Evolutionary conservation across 2,329 filamentous ascomycete genomes (phyloP).

Genomic region (Didymella arachidicola): DNA sequence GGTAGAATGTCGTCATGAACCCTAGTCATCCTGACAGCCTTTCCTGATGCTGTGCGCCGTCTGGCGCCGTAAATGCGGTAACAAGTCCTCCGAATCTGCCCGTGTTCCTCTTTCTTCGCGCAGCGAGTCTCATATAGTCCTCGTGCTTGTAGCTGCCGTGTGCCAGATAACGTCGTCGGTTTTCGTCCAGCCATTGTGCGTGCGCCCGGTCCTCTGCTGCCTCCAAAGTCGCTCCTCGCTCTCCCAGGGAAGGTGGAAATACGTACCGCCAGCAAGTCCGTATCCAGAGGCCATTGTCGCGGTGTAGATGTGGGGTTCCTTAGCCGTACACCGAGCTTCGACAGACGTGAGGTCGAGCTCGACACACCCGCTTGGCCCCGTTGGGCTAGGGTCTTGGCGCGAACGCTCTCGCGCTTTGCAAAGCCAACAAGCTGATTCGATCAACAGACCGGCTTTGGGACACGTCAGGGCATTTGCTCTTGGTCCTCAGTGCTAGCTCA

Average conservation of each 20-base stretch:
- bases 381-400: conserved; percentile 12
- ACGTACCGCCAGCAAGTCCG: conserved; percentile 79
- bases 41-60: not conserved
- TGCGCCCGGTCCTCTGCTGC: conserved; percentile 16
- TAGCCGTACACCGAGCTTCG: conserved; percentile 22
- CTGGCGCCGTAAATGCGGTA: not conserved
- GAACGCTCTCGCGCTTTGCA: not conserved
- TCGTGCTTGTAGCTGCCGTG: conserved; percentile 5
- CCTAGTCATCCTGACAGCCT: not conserved
- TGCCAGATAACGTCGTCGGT: conserved; percentile 15
- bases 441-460: not conserved
- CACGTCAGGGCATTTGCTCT: not conserved
- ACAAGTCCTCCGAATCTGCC: not conserved
- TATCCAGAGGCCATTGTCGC: conserved; percentile 79
- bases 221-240: conserved; percentile 14
- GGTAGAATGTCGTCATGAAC: not conserved
- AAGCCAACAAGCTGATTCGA: not conserved
- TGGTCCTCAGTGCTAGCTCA: not conserved
- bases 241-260: not conserved
- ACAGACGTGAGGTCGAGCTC: conserved; percentile 30
- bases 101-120: not conserved
- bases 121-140: not conserved
- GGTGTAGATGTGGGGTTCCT: conserved; percentile 41
- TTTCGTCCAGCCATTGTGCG: conserved; percentile 32
- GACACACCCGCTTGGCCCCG: conserved; percentile 1